A percentile compares a stretch with the other conserved stretches of the same genome.
Conservation (phyloP, 1,284 basidiomycete genomes). For the Leccinum angustisporum region DNA sequence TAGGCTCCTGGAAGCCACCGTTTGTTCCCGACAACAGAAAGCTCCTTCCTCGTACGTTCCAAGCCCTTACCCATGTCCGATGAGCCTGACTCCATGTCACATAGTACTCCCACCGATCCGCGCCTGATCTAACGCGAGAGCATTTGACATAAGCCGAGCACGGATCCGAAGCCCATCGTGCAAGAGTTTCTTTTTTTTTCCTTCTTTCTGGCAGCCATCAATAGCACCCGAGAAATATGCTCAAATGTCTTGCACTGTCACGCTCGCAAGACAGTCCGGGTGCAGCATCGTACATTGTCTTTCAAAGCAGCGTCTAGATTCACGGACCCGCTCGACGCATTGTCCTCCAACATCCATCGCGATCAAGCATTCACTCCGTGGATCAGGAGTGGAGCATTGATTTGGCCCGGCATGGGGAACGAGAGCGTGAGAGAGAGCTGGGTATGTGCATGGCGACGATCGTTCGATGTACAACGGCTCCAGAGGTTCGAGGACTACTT, state of each 20-base stretch:
- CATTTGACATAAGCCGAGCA: slow-evolving; percentile 33
- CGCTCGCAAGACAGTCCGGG: slow-evolving; percentile 31
- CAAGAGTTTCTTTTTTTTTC: slow-evolving; percentile 28
- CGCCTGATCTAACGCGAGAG: slow-evolving; percentile 24
- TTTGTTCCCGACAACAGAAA: slow-evolving; percentile 26
- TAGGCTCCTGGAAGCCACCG: slow-evolving; percentile 30
- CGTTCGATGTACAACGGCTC: slow-evolving; percentile 20
- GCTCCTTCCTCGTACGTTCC: slow-evolving; percentile 22
- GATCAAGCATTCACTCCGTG: slow-evolving; percentile 20
- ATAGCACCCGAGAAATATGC: slow-evolving; percentile 44
- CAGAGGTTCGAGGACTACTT: slow-evolving; percentile 20
- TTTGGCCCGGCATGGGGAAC: slow-evolving; percentile 23
- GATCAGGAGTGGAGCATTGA: slow-evolving; percentile 33
- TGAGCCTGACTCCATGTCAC: slow-evolving; percentile 28
- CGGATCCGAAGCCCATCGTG: slow-evolving; percentile 19
- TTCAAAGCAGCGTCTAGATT: slow-evolving; percentile 33
- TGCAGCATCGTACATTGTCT: slow-evolving; percentile 38
- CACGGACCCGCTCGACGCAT: slow-evolving; percentile 26
- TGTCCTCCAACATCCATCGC: slow-evolving; percentile 22
- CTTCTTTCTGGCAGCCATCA: slow-evolving; percentile 42
- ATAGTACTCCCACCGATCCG: slow-evolving; percentile 24
- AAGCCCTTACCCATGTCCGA: slow-evolving; percentile 22
- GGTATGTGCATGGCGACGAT: slow-evolving; percentile 22
- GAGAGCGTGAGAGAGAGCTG: slow-evolving; percentile 18
- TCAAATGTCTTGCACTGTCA: slow-evolving; percentile 35